phyloP scores from a whole-genome alignment of 345 rosid genomes.

The Geranium brycei region DNA sequence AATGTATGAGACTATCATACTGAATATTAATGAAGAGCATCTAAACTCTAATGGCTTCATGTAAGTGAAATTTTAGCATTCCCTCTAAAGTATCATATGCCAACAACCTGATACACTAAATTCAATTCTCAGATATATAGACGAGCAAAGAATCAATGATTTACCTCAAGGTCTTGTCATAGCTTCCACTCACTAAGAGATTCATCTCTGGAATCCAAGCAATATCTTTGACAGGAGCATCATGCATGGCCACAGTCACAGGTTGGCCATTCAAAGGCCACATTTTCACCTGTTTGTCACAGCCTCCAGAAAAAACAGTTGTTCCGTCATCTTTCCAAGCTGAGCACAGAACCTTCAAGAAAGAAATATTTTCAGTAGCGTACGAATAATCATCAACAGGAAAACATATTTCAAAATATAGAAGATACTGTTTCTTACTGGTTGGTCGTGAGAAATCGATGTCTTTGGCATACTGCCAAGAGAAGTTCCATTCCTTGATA shows the following conservation, averaged over 20 bases:
- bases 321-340: conserved; percentile 99
- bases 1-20: neutral
- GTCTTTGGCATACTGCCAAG: conserved; percentile 65
- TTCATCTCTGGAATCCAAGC: conserved; percentile 95
- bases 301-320: conserved; percentile 83
- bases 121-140: neutral
- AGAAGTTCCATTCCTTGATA: conserved; percentile 40
- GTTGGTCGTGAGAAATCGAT: conserved; percentile 81
- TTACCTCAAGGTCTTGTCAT: conserved; percentile 91
- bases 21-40: neutral
- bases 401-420: neutral
- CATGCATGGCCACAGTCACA: conserved; percentile 85
- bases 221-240: conserved; percentile 63
- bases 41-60: neutral
- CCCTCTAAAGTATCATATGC: neutral
- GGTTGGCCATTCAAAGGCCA: conserved; percentile 92
- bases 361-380: neutral
- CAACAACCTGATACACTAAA: neutral
- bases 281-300: conserved; percentile 99
- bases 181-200: conserved; percentile 76
- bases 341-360: conserved; percentile 68
- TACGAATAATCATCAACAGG: neutral
- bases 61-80: neutral
- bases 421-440: conserved; percentile 30
- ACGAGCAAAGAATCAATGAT: neutral